Evolutionary conservation across 352 stramenopile genomes (phyloP), one percentile per base, ranked within the genome.

Genomic region (Peronospora belbahrii): DNA sequence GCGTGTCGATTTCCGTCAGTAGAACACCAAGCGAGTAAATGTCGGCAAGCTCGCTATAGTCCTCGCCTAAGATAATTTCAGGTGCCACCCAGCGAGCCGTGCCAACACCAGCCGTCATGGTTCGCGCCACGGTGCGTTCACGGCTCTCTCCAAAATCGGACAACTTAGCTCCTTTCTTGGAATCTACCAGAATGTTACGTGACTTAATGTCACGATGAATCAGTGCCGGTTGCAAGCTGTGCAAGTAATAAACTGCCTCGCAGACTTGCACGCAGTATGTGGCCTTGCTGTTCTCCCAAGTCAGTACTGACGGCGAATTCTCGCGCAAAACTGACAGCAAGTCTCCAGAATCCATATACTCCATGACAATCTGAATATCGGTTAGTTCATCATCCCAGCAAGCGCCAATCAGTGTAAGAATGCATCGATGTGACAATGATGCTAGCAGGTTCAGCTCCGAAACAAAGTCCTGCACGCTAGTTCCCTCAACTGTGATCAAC

Each of bases 151-250:
- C 77, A 42, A 88, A 88, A 49, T 86, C 76, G 0, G 74, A 85
- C 17, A 88, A 55, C 51, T 88, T 87, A 0, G 76, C 76, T 1
- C 76, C 76, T 52, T 88, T 88, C 14, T 67, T 47, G 15, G 60
- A 71, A 53, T 88, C 76, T 15, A 96, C 57, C 9, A 96, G 71
- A 47, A 96, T 85, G 60, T 96, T 96, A 17, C 84, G 79, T 33
- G 82, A 91, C 59, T 96, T 96, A 47, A 96, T 88, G 37, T 96
- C 87, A 24, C 85, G 84, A 48, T 96, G 87, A 59, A 96, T 94
- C 27, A 96, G 62, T 28, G 83, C 75, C n/a, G 82, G 85, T 46
- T 83, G 69, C 11, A 88, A 67, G 17, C 68, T 88, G 65, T 96
- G 87, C 14, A 96, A 55, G 55, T 94, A 96, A 47, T 79, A 87